These are phyloP conservation scores for Lipomyces lipofer DNA, from an alignment of 805 yeast species.

Conservation along the genomic window DNA sequence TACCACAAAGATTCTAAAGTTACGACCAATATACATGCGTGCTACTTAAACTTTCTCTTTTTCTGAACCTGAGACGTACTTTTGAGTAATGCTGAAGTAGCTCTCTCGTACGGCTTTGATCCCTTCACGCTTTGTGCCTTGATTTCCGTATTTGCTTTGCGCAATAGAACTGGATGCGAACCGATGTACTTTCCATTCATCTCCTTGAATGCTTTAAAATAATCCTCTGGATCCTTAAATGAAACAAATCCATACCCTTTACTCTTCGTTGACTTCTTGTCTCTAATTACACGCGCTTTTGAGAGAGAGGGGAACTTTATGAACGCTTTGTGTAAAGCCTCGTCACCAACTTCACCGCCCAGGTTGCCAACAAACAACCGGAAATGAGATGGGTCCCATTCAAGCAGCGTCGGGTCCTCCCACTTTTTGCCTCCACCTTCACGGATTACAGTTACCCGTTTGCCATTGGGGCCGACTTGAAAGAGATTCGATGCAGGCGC, in stretches of 20 bases:
- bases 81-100: constrained; percentile 19
- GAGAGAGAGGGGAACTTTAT: constrained; percentile 52
- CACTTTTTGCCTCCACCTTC: constrained; percentile 50
- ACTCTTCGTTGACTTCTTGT: constrained; percentile 47
- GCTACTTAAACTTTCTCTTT: not conserved
- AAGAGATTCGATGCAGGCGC: not conserved
- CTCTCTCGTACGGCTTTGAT: constrained; percentile 17
- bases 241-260: constrained; percentile 79
- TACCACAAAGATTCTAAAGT: not conserved
- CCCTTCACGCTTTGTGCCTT: constrained; percentile 23
- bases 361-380: constrained; percentile 74
- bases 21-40: too few species aligned
- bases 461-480: constrained; percentile 20
- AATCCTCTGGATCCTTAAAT: constrained; percentile 64
- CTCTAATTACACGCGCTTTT: constrained; percentile 62
- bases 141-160: constrained; percentile 51
- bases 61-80: constrained; percentile 9
- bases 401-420: constrained; percentile 51
- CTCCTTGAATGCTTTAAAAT: constrained; percentile 67
- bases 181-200: constrained; percentile 79
- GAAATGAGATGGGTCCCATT: constrained; percentile 72
- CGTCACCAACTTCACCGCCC: constrained; percentile 66
- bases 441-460: constrained; percentile 42
- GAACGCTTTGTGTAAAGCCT: constrained; percentile 56
- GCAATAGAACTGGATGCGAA: constrained; percentile 66